Evolutionary conservation across 1,284 basidiomycete genomes (phyloP).

Genomic region (Fomitiporia mediterranea): DNA sequence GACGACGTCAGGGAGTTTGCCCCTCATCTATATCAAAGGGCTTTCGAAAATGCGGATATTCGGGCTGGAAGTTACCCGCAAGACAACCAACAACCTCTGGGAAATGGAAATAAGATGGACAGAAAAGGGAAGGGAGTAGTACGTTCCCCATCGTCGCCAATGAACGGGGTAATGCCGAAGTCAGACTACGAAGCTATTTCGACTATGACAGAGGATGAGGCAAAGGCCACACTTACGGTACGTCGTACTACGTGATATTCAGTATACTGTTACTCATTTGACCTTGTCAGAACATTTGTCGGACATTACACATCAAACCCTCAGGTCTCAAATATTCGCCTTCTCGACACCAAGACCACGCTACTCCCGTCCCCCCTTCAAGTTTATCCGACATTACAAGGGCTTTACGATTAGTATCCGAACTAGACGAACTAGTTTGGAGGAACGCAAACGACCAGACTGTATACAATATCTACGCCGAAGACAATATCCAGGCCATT

Average conservation of each 20-base stretch:
- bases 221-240: slow-evolving; percentile 6
- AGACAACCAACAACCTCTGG: background rate
- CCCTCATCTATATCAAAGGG: slow-evolving; percentile 11
- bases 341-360: background rate
- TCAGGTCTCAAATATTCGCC: background rate
- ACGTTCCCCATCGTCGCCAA: background rate
- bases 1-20: slow-evolving; percentile 12
- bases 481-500: slow-evolving; percentile 14
- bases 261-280: background rate
- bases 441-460: background rate
- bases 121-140: background rate
- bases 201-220: slow-evolving; percentile 4
- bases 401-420: slow-evolving; percentile 5
- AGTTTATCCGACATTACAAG: background rate
- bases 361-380: background rate
- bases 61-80: background rate
- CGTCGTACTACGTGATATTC: background rate
- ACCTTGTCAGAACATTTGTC: slow-evolving; percentile 10
- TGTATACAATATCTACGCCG: slow-evolving; percentile 5
- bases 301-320: slow-evolving; percentile 1
- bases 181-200: background rate
- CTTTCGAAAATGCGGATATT: slow-evolving; percentile 5
- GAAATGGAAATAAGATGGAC: background rate
- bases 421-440: slow-evolving; percentile 14
- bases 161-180: background rate